Base-by-base conservation (phyloP, 192 early-diverging fungal species). In the Podila horticola region DNA sequence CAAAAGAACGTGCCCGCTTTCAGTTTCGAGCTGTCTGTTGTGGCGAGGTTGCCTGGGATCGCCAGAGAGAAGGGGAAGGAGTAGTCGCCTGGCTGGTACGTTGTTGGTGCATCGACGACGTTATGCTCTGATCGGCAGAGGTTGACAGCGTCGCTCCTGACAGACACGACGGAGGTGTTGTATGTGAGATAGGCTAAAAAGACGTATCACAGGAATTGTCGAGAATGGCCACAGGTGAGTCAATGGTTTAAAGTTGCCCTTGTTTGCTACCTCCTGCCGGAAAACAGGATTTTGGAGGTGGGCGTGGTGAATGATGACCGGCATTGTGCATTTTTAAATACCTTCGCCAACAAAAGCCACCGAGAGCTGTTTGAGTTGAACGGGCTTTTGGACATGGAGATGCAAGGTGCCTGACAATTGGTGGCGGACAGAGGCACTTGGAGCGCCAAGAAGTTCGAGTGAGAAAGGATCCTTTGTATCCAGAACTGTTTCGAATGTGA, bases 371-470 rank as follows among this genome's bases (percentile, higher is more conserved):
- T 81, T 81, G n/a, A 81, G 22, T 28, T 73, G 71, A 28, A 73
- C 20, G n/a, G 77, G 38, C 57, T 73, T 72, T 49, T 64, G 55
- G 19, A 81, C 71, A 15, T 26, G 31, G 12, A 81, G 34, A 19
- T 19, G 65, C 24, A 81, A 19, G 4, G 51, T 66, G 52, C 77
- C 77, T 19, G 77, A 30, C 10, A 81, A 49, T 20, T 69, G 62
- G 26, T 81, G 77, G 0, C 50, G 55, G 8, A 72, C 29, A 7
- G 49, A 4, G 12, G 61, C 15, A 26, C 67, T 73, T 11, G 71
- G 61, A 12, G 77, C 66, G 19, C 77, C 77, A 12, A 81, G 58
- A 24, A 81, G 58, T 31, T 81, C 71, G 33, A 81, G 64, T 5
- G 62, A 50, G 33, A 60, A n/a, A 2, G 77, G 71, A 5, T 22